Evolutionary conservation across 352 stramenopile species (phyloP).

Genomic region (Pythium apleroticum): DNA sequence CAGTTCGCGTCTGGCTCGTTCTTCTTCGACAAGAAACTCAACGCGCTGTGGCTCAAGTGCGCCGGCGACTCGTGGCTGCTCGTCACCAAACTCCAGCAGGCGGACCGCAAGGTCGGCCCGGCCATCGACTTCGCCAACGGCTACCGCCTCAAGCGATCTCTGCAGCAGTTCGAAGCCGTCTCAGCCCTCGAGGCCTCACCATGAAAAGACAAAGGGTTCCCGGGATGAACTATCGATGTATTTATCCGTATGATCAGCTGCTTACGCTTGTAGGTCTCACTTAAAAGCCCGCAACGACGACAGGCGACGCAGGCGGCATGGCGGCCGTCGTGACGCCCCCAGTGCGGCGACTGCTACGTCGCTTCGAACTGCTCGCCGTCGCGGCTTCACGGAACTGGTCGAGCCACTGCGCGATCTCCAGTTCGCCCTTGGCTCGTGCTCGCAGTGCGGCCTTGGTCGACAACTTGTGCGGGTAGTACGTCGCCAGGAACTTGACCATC

Average conservation of each 20-base stretch:
- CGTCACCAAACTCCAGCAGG: slow-evolving; percentile 67
- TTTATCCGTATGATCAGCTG: background rate
- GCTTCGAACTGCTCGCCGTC: background rate
- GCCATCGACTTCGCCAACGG: slow-evolving; percentile 83
- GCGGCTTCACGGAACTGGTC: slow-evolving; percentile 4
- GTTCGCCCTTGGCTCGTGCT: slow-evolving; percentile 17
- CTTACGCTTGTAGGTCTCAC: background rate
- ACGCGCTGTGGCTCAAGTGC: slow-evolving; percentile 74
- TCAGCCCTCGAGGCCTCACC: background rate
- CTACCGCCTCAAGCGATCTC: slow-evolving; percentile 65
- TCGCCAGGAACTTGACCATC: slow-evolving; percentile 39
- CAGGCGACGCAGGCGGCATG: slow-evolving; percentile 13
- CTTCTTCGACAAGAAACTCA: slow-evolving; percentile 74
- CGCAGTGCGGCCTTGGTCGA: background rate
- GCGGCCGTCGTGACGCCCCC: background rate
- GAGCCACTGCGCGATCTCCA: slow-evolving; percentile 23
- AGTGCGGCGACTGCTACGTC: background rate
- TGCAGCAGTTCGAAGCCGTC: slow-evolving; percentile 44
- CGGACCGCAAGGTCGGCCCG: slow-evolving; percentile 56
- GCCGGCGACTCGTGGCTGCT: slow-evolving; percentile 55
- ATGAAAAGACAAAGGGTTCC: background rate
- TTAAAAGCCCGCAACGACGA: slow-evolving; percentile 7
- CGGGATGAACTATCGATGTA: background rate
- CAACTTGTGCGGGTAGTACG: slow-evolving; percentile 27
- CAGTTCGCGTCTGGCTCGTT: slow-evolving; percentile 38